A percentile compares a stretch with the other conserved stretches of the same genome.
phyloP scores from a whole-genome alignment of 1,139 yeast species.

The Geotrichum bryndzae region DNA sequence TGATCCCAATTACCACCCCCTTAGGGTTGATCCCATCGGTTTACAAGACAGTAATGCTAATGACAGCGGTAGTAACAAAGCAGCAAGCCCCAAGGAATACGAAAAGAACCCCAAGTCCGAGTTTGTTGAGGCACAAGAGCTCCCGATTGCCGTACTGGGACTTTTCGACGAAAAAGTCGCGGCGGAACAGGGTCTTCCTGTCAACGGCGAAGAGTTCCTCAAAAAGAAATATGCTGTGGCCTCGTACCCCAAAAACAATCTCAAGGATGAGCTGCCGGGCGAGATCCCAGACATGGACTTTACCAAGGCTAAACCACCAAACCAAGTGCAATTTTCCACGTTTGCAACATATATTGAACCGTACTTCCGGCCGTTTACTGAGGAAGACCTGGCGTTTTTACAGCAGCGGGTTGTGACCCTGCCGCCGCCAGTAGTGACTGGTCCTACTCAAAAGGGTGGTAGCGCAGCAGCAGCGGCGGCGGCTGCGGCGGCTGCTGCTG shows the following conservation, averaged over 20 bases:
- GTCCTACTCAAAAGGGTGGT: neutral
- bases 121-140: constrained; percentile 64
- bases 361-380: constrained; percentile 67
- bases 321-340: constrained; percentile 88
- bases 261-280: constrained; percentile 77
- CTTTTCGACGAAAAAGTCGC: constrained; percentile 52
- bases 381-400: constrained; percentile 74
- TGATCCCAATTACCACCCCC: constrained; percentile 3
- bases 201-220: constrained; percentile 64
- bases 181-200: constrained; percentile 47
- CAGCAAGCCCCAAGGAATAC: constrained; percentile 40
- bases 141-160: constrained; percentile 68
- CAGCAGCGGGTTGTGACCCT: constrained; percentile 42
- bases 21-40: constrained; percentile 11
- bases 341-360: constrained; percentile 83
- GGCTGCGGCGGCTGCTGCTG: constrained; percentile 21
- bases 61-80: neutral
- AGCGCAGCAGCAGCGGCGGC: constrained; percentile 25
- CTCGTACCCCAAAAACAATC: constrained; percentile 74
- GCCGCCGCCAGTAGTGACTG: constrained; percentile 25
- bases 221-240: constrained; percentile 82
- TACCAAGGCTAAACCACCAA: constrained; percentile 77
- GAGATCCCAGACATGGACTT: constrained; percentile 81
- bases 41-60: constrained; percentile 5
- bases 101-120: constrained; percentile 72